A percentile compares a stretch with the other conserved stretches of the same genome.
These are phyloP conservation scores for Paulownia fortunei DNA, from an alignment of 257 asterid species.

Conservation along the genomic window DNA sequence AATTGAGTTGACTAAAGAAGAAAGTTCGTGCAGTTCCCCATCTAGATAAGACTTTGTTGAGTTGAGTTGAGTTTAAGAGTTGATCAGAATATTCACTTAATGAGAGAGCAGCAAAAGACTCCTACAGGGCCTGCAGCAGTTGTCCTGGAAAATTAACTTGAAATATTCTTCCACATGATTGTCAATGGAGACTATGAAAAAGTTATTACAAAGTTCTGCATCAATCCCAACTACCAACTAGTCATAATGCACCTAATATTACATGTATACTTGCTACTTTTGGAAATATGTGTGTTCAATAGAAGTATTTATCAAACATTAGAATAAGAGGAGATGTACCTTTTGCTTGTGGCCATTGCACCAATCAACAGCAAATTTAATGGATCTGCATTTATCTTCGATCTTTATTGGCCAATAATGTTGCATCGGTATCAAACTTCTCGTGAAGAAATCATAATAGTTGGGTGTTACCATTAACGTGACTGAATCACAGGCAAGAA, in stretches of 20 bases:
- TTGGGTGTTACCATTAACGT: conserved; percentile 51
- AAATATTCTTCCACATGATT: no score
- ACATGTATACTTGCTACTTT: background rate
- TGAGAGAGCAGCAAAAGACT: no score
- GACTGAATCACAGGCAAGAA: conserved; percentile 68
- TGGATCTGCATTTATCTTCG: conserved; percentile 56
- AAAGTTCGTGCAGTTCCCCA: no score
- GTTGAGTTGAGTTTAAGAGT: no score
- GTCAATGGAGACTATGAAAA: no score
- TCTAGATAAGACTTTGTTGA: no score
- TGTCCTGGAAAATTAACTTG: no score
- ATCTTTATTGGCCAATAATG: conserved; percentile 69
- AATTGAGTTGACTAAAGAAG: no score
- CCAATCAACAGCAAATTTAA: conserved; percentile 71
- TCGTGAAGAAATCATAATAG: conserved; percentile 67
- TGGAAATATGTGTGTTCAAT: background rate
- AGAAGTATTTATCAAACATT: background rate
- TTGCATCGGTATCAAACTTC: conserved; percentile 61
- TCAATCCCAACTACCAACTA: no score
- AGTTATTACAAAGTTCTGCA: no score
- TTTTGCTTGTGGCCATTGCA: conserved; percentile 53
- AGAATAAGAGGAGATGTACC: conserved; percentile 37
- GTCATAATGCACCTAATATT: no score
- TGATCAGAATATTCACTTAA: background rate
- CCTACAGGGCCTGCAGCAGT: no score